Evolutionary conservation across 176 grass and related monocot species (phyloP).

Genomic region (Microstegium vimineum): DNA sequence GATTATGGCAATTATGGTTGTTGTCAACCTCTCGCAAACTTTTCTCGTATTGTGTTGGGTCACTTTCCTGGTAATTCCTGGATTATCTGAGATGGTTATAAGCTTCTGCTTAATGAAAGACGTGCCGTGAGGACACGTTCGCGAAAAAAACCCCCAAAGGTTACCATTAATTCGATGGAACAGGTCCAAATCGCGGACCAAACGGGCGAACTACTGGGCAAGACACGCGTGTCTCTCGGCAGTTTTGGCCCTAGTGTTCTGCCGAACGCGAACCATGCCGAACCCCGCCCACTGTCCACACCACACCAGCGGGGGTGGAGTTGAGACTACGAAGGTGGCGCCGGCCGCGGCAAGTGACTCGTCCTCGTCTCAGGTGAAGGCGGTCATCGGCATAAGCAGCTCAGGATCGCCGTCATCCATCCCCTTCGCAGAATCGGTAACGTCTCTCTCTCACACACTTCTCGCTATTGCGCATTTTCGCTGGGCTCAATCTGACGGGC

Average conservation of each 20-base stretch:
- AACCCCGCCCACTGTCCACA: neutral
- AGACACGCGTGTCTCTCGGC: neutral
- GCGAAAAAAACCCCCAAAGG: too few relatives aligned
- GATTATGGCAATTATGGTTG: too few relatives aligned
- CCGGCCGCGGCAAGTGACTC: neutral
- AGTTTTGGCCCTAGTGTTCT: neutral
- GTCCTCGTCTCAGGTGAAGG: neutral
- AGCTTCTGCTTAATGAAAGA: too few relatives aligned
- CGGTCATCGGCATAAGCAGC: neutral
- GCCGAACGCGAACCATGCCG: neutral
- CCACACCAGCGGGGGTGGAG: neutral
- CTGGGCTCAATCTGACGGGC: neutral
- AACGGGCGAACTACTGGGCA: neutral
- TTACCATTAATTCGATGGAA: neutral
- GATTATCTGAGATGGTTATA: too few relatives aligned
- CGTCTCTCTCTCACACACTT: neutral
- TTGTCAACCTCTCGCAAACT: too few relatives aligned
- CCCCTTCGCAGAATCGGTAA: constrained; percentile 52
- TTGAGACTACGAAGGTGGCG: neutral
- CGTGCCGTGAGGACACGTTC: too few relatives aligned
- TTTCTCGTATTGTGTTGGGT: too few relatives aligned
- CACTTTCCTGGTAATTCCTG: too few relatives aligned
- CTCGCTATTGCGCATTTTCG: neutral
- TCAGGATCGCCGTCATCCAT: constrained; percentile 49
- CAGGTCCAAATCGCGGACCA: neutral